These are phyloP conservation scores for Ploettnerulaceae sp. DNA, from an alignment of 2,329 filamentous ascomycete species.

Conservation along the genomic window DNA sequence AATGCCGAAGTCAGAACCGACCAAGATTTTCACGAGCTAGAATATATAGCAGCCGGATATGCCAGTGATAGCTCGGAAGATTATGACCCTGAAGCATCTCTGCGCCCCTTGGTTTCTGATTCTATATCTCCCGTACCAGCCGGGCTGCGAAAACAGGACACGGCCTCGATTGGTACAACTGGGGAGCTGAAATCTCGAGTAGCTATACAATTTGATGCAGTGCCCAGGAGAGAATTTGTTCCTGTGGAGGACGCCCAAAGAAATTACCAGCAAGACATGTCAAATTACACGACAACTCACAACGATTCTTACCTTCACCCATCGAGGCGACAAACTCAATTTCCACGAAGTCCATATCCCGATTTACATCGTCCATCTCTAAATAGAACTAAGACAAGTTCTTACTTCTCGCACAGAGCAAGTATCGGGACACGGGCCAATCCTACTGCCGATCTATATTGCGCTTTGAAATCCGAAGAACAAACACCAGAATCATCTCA, in stretches of 20 bases:
- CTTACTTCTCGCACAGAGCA: slow-evolving; percentile 7
- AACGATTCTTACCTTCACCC: not conserved
- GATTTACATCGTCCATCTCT: slow-evolving; percentile 2
- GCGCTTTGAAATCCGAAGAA: not conserved
- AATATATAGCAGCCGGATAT: not conserved
- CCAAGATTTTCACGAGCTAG: not conserved
- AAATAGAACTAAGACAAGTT: not conserved
- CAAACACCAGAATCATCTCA: not conserved
- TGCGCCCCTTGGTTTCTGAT: not conserved
- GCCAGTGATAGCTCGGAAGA: slow-evolving; percentile 1
- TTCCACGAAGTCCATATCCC: slow-evolving; percentile 22
- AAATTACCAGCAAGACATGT: slow-evolving; percentile 5
- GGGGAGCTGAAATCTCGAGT: not conserved
- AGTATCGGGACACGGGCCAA: not conserved
- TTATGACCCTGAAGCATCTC: not conserved
- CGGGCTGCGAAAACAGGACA: not conserved
- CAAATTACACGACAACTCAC: slow-evolving; percentile 3
- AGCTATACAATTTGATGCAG: not conserved
- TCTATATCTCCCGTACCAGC: not conserved
- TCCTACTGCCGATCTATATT: not conserved
- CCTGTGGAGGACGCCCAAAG: not conserved
- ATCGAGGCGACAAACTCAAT: slow-evolving; percentile 14
- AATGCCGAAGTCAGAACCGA: not conserved
- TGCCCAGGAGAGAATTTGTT: not conserved
- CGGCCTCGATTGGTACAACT: not conserved